phyloP scores from a whole-genome alignment of 2,329 filamentous ascomycete genomes.

The Tothia fuscella region DNA sequence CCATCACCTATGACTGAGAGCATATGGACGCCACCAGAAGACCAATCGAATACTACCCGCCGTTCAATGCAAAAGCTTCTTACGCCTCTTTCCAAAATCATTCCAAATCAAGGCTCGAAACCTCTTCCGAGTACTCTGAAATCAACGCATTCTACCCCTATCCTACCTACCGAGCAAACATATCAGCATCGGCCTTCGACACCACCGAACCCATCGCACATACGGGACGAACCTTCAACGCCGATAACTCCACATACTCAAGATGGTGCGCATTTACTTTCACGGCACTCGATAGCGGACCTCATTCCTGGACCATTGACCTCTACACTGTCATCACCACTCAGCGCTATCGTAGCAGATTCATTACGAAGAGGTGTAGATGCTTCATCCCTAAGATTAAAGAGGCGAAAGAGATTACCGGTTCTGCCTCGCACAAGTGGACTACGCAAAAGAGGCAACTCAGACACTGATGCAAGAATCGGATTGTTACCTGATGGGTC shows the following conservation, averaged over 20 bases:
- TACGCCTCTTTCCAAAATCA: constrained; percentile 6
- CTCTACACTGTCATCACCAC: constrained; percentile 46
- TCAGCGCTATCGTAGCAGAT: constrained; percentile 54
- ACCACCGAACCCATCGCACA: constrained; percentile 5
- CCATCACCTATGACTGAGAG: constrained; percentile 4
- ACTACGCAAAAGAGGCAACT: constrained; percentile 2
- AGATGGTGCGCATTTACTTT: constrained; percentile 26
- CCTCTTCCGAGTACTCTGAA: constrained; percentile 18
- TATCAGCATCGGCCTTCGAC: constrained; percentile 3
- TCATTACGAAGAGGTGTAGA: constrained; percentile 42
- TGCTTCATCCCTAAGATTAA: neutral
- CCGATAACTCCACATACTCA: constrained; percentile 27
- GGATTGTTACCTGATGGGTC: neutral
- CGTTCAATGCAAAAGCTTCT: constrained; percentile 6
- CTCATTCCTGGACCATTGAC: constrained; percentile 48
- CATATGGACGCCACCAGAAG: constrained; percentile 8
- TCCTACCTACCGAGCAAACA: constrained; percentile 14
- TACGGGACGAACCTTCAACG: constrained; percentile 10
- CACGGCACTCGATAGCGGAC: constrained; percentile 37
- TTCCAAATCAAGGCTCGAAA: constrained; percentile 1
- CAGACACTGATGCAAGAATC: constrained; percentile 3
- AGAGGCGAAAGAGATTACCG: constrained; percentile 5
- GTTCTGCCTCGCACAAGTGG: constrained; percentile 5
- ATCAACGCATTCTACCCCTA: constrained; percentile 20
- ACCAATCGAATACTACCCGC: neutral